Evolutionary conservation across 768 basidiomycete genomes (phyloP).

Genomic region (Boletellus emodensis): DNA sequence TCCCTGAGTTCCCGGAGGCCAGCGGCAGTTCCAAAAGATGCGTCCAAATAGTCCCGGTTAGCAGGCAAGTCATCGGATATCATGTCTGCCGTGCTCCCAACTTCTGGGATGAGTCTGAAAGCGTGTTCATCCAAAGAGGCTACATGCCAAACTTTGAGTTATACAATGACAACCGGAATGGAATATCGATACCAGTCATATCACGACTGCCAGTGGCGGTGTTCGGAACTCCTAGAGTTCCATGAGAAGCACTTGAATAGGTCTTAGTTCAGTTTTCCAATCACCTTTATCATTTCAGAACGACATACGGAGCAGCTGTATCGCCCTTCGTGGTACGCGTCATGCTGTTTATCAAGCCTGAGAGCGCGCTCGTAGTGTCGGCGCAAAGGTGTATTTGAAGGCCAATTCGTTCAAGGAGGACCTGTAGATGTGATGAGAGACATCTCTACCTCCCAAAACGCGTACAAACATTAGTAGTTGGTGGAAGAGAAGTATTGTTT

Average conservation of each 20-base stretch:
- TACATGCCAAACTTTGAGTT: constrained; percentile 24
- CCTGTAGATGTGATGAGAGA: constrained; percentile 34
- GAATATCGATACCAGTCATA: constrained; percentile 27
- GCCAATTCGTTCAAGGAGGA: constrained; percentile 48
- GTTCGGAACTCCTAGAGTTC: constrained; percentile 3
- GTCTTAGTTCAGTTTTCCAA: not conserved
- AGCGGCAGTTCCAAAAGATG: constrained; percentile 73
- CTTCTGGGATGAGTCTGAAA: constrained; percentile 69
- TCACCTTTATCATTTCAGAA: not conserved
- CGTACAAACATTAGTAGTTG: constrained; percentile 38
- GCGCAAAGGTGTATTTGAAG: constrained; percentile 72
- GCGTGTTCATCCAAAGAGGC: constrained; percentile 81
- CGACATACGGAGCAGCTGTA: constrained; percentile 25
- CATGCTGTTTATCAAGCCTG: constrained; percentile 53
- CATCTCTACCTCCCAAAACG: not conserved
- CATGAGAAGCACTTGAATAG: constrained; percentile 9
- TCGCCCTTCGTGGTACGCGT: constrained; percentile 38
- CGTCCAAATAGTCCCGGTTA: constrained; percentile 84
- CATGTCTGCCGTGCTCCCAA: constrained; percentile 82
- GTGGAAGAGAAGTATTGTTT: constrained; percentile 25
- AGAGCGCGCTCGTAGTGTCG: constrained; percentile 62
- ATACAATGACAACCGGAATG: not conserved
- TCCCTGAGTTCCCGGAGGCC: constrained; percentile 70
- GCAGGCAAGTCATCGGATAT: constrained; percentile 87
- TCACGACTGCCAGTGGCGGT: constrained; percentile 6